phyloP scores from a whole-genome alignment of 2,329 filamentous ascomycete genomes.

The Exophiala oligosperma region DNA sequence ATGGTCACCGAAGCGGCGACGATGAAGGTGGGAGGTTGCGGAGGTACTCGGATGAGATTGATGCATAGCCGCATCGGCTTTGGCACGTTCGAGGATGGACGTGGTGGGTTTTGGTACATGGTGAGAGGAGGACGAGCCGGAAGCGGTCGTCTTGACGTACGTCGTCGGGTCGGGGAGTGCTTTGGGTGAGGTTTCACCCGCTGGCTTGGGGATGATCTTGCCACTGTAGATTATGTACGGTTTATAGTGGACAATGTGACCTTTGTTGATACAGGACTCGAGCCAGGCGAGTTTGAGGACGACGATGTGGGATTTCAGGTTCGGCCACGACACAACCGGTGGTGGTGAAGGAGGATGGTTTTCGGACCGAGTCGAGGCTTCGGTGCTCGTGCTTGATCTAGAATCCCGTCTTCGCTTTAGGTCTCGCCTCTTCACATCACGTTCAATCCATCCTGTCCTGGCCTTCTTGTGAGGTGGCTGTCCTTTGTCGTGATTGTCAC shows the following conservation, averaged over 20 bases:
- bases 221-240: constrained; percentile 56
- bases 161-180: constrained; percentile 3
- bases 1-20: constrained; percentile 30
- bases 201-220: constrained; percentile 42
- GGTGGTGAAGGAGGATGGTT: background rate
- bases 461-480: constrained; percentile 15
- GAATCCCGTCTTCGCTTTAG: background rate
- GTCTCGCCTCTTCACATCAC: constrained; percentile 11
- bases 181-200: constrained; percentile 19
- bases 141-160: constrained; percentile 16
- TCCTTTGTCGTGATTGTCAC: background rate
- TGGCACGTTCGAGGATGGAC: constrained; percentile 55
- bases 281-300: constrained; percentile 59
- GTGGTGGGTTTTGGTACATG: constrained; percentile 4
- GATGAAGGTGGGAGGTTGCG: constrained; percentile 17
- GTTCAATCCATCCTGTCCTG: constrained; percentile 2
- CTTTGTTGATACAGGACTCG: constrained; percentile 45
- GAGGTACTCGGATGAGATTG: constrained; percentile 3
- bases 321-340: constrained; percentile 13
- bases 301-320: constrained; percentile 40
- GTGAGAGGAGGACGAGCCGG: background rate
- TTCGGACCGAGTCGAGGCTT: constrained; percentile 8
- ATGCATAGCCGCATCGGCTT: constrained; percentile 43
- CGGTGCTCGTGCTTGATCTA: constrained; percentile 9
- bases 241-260: constrained; percentile 46